Evolutionary conservation across 1,284 basidiomycete species (phyloP).

Genomic region (Cystobasidium sp.): DNA sequence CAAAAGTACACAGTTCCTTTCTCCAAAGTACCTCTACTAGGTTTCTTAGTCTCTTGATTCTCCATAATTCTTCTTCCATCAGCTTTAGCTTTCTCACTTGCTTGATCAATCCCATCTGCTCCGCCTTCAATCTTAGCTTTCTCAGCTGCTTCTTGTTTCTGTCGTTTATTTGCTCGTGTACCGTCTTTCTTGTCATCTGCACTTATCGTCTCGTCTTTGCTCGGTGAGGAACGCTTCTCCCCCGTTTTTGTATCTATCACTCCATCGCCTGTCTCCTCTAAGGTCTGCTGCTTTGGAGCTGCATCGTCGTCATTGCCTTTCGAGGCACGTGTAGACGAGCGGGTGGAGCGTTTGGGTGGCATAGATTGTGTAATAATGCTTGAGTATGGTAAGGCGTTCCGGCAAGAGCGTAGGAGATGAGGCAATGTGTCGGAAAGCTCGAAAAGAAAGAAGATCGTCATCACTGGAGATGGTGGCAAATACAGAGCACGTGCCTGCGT

Average conservation of each 20-base stretch:
- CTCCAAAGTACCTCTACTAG: constrained; percentile 55
- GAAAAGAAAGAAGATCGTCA: too few relatives aligned
- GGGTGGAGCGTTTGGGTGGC: background rate
- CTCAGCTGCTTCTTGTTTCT: constrained; percentile 32
- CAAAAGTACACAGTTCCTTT: constrained; percentile 66
- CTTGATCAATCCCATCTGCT: constrained; percentile 25
- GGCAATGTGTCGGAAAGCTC: too few relatives aligned
- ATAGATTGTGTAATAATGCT: background rate
- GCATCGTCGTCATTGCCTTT: background rate
- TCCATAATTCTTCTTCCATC: constrained; percentile 34
- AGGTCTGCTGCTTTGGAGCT: background rate
- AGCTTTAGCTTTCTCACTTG: constrained; percentile 38
- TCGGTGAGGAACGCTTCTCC: constrained; percentile 12
- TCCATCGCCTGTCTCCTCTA: constrained; percentile 3
- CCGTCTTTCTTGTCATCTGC: constrained; percentile 37
- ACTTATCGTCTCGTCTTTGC: constrained; percentile 13
- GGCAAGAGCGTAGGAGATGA: too few relatives aligned
- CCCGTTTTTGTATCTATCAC: constrained; percentile 14
- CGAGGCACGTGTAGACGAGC: constrained; percentile 3
- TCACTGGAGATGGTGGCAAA: too few relatives aligned
- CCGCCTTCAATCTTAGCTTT: constrained; percentile 31
- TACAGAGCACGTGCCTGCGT: too few relatives aligned
- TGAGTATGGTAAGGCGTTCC: background rate
- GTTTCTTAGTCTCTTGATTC: constrained; percentile 26
- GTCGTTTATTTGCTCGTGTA: constrained; percentile 19